Conservation (phyloP, 192 early-diverging fungal species). For the Chytriomyces hyalinus region DNA sequence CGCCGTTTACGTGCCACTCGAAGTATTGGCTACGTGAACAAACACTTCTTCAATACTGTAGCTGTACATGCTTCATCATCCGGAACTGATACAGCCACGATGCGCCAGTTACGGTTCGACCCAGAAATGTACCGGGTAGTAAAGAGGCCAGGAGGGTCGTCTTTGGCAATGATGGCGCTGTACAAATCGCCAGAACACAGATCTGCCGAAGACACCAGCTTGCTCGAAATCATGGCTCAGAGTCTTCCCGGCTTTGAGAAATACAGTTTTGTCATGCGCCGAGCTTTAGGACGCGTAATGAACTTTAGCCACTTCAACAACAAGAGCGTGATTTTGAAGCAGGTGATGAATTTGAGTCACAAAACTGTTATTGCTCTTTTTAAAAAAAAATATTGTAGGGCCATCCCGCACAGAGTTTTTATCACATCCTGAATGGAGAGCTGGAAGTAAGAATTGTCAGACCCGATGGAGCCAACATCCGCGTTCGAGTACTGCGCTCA, state of each 20-base stretch:
- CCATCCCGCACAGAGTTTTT: constrained; percentile 19
- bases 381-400: neutral
- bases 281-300: neutral
- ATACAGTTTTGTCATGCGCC: neutral
- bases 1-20: no score
- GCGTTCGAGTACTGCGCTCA: neutral
- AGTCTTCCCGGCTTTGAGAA: constrained; percentile 13
- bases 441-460: neutral
- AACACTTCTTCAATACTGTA: no score
- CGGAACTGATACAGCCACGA: neutral
- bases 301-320: neutral
- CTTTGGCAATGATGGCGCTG: neutral
- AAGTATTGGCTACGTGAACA: no score
- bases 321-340: constrained; percentile 14
- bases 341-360: neutral
- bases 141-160: neutral
- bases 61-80: no score
- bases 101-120: constrained; percentile 7
- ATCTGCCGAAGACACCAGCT: neutral
- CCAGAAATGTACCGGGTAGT: neutral
- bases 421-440: neutral
- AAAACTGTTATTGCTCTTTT: neutral
- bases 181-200: constrained; percentile 9
- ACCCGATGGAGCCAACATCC: neutral
- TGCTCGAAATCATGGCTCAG: constrained; percentile 1